A percentile compares a stretch with the other conserved stretches of the same genome.
Conservation (phyloP, 108 stramenopile species). For the Discostella stelligeroides region DNA sequence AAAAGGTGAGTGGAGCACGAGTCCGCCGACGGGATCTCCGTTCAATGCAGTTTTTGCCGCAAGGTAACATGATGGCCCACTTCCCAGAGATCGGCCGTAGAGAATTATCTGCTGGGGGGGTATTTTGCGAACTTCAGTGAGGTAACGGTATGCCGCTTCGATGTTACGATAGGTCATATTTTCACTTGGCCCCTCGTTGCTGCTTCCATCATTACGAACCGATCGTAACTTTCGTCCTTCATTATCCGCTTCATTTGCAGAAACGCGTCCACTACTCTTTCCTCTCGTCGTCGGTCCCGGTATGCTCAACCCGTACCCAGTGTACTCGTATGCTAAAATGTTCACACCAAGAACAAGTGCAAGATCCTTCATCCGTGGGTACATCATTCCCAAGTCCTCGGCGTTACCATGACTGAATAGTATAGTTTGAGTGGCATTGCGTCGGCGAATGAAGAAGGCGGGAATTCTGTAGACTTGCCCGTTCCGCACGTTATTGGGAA, state of each 20-base stretch:
- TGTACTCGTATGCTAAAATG: constrained; percentile 84
- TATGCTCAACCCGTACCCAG: constrained; percentile 69
- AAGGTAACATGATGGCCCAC: constrained; percentile 72
- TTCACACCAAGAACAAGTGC: constrained; percentile 61
- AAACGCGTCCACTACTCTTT: too few relatives aligned
- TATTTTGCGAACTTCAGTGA: constrained; percentile 27
- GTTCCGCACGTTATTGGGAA: constrained; percentile 9
- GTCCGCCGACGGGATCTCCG: constrained; percentile 62
- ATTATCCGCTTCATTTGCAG: background rate
- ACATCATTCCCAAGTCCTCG: constrained; percentile 75
- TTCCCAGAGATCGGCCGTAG: constrained; percentile 68
- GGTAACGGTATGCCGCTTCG: constrained; percentile 49
- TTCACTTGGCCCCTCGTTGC: constrained; percentile 35
- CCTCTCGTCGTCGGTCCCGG: constrained; percentile 1
- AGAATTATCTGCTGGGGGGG: constrained; percentile 47
- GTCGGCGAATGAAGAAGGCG: constrained; percentile 53
- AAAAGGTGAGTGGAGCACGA: constrained; percentile 67
- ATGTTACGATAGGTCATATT: constrained; percentile 57
- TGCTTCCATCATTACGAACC: background rate
- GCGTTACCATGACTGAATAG: constrained; percentile 80
- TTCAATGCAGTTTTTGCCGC: constrained; percentile 59
- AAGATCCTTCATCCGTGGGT: constrained; percentile 53
- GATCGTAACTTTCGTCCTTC: background rate
- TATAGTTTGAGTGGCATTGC: constrained; percentile 53
- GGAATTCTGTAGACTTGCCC: constrained; percentile 37